Base-by-base conservation (phyloP, 208 protist genomes). In the Acanthamoeba healyi region DNA sequence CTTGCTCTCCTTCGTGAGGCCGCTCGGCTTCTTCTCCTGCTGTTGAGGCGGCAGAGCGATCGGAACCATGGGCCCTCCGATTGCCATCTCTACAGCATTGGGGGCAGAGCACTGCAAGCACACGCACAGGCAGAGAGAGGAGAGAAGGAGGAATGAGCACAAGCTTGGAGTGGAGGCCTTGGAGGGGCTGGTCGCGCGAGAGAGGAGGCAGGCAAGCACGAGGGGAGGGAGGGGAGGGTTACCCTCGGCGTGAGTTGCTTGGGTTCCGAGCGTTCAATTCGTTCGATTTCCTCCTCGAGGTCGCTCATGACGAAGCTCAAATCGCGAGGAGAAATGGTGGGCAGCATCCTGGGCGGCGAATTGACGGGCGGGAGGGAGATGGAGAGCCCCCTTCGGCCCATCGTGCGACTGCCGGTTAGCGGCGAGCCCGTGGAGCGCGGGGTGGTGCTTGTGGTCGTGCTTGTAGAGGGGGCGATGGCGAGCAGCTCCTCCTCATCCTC, bases 1-100 rank as follows among this genome's bases (percentile, higher is more conserved):
- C 67, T 79, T 79, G 67, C 67, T 79, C 38, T 79, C 67, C 67
- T 79, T 79, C 36, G 67, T 79, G 22, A 79, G 67, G 32, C 67
- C 67, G 38, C 67, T 79, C 17, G 67, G 67, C 38, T 79, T 79
- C 67, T 79, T 79, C 67, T 79, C 67, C 36, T 79, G 67, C 32
- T 79, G 67, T 24, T 79, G 67, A 0, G 67, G 46, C 44, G 44
- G 79, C 26, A 88, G 79, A 7, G 79, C 49, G 19, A 88, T 88
- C 15, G 79, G 79, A 42, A 61, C 79, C 49, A 88, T 88, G 12
- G 79, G 79, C 19, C 79, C 79, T 26, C 79, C 79, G 54, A 88
- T 88, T 88, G 79, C 79, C 79, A 88, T 88, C 79, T 88, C 79
- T 63, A 88, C 44, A 17, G 79, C 79, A 42, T 88, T 88, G 79